Evolutionary conservation across 2,329 filamentous ascomycete genomes (phyloP), one percentile per base, ranked within the genome.

Genomic region (Lasiodiplodia sp.): DNA sequence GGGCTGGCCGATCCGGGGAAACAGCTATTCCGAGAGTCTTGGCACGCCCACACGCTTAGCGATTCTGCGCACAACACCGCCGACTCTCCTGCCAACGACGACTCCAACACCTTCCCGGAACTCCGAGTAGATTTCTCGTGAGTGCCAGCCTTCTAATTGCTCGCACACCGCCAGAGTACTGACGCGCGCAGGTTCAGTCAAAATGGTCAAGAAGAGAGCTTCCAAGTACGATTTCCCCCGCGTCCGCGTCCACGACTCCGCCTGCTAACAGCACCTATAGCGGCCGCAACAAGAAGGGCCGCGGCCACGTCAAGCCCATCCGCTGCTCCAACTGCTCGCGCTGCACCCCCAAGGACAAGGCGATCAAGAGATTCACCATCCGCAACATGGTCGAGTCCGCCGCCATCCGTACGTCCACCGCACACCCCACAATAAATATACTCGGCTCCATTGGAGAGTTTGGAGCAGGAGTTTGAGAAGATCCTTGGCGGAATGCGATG

Each of bases 361-460:
- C 96, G 78, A 98, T 99, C 90, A 99, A 99, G 94, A 91, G 96
- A 87, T 99, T 99, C 90, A 99, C 96, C 87, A 92, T 99, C 89
- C 92, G 96, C 85, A 98, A 99, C 92, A 99, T 99, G 96, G 96
- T 99, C 77, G 96, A 99, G 88, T 97, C 94, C 81, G 96, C 96
- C 82, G 96, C 96, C 82, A 98, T 99, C 85, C 96, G 96, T 98
- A 94, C 81, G 94, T 93, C 70, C 28, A 69, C 69, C 69, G 64
- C 64, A 47, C 64, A 57, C 23, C 7, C 66, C 47, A 63, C 37
- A 68, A 55, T 47, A 18, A 18, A n/a, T n/a, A 62, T 51, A 47
- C 12, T 40, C 47, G 66, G 55, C 65, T 58, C 56, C 56, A 31
- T 25, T 28, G 65, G 55, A 58, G 65, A 44, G 28, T 34, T 38